Evolutionary conservation across 257 asterid species (phyloP).

Genomic region (Fraxinus americana): DNA sequence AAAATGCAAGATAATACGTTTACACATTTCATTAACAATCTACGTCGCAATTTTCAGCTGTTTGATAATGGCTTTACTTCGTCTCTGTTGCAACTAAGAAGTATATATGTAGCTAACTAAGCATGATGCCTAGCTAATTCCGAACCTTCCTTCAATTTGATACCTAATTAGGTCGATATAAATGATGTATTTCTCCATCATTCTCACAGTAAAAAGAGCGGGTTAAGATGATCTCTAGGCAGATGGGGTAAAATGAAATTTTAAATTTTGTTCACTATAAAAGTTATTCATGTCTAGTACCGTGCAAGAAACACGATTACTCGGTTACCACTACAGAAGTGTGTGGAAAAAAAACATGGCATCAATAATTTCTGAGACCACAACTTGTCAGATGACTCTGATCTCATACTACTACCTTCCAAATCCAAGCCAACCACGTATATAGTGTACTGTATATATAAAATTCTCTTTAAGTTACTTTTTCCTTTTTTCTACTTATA

Average conservation of each 20-base stretch:
- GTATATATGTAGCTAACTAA: neutral
- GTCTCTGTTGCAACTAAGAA: neutral
- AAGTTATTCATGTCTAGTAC: neutral
- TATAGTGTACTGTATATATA: neutral
- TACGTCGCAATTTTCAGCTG: neutral
- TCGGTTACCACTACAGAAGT: neutral
- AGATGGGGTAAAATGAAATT: neutral
- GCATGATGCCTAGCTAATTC: conserved; percentile 17
- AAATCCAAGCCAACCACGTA: conserved; percentile 3
- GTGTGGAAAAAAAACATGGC: neutral
- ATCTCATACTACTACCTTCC: conserved; percentile 21
- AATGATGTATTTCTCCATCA: neutral
- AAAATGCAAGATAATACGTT: neutral
- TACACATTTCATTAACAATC: neutral
- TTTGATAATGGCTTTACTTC: neutral
- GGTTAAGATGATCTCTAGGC: neutral
- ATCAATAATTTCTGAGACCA: neutral
- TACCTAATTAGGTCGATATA: neutral
- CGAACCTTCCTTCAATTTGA: neutral
- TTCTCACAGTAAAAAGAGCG: neutral
- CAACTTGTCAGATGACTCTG: conserved; percentile 7
- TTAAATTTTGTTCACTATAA: neutral
- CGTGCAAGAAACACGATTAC: neutral
- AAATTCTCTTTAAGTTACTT: neutral
- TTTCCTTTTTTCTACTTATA: conserved; percentile 17